Evolutionary conservation across 2,329 filamentous ascomycete species (phyloP).

Genomic region (Phialophora chinensis): DNA sequence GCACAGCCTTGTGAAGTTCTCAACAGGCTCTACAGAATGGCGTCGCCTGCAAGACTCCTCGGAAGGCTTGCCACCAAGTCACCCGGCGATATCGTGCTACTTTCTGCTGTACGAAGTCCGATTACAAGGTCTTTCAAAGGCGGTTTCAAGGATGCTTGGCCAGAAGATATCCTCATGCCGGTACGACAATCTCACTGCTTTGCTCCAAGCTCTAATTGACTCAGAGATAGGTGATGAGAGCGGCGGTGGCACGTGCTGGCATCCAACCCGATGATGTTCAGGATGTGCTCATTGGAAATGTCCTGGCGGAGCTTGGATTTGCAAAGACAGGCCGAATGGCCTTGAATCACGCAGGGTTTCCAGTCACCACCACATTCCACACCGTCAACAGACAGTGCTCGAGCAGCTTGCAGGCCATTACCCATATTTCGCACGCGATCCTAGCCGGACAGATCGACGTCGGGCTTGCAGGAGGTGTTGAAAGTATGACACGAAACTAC

Average conservation of each 20-base stretch:
- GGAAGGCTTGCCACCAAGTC: background rate
- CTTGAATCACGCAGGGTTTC: conserved; percentile 3
- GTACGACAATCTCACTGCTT: background rate
- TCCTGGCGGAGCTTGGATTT: conserved; percentile 3
- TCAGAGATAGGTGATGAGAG: conserved; percentile 9
- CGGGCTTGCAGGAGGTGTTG: conserved; percentile 84
- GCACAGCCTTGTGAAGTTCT: background rate
- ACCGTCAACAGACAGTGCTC: conserved; percentile 95
- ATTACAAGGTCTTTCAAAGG: conserved; percentile 87
- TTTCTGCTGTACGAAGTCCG: conserved; percentile 76
- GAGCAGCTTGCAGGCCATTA: conserved; percentile 89
- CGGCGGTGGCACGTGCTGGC: background rate
- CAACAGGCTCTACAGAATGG: background rate
- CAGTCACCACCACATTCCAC: conserved; percentile 72
- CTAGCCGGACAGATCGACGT: conserved; percentile 77
- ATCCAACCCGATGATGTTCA: background rate
- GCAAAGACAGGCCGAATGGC: conserved; percentile 7
- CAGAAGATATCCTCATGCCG: conserved; percentile 53
- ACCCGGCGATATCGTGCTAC: conserved; percentile 7
- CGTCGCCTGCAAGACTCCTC: background rate
- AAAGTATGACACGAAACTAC: conserved; percentile 70
- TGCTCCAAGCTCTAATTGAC: background rate
- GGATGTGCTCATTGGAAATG: conserved; percentile 1
- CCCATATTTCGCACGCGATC: conserved; percentile 91
- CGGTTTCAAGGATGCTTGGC: conserved; percentile 76